These are phyloP conservation scores for Agaricus blazei DNA, from an alignment of 768 basidiomycete species.

Conservation along the genomic window DNA sequence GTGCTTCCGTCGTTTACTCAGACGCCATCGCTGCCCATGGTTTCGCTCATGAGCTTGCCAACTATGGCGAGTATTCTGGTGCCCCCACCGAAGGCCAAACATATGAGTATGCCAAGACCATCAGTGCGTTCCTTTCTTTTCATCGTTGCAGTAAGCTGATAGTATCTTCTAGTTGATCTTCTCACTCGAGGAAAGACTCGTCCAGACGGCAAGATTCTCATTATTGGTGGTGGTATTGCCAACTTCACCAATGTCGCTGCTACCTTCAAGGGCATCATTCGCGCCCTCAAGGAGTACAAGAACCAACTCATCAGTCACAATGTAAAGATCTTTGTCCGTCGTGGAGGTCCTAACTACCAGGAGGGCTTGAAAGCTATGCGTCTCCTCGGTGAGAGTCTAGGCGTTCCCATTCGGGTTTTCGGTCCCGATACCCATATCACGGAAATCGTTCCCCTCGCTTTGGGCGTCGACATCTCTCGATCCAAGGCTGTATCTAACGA, in stretches of 20 bases:
- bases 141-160: conserved; percentile 5
- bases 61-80: conserved; percentile 99
- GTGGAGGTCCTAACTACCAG: conserved; percentile 99
- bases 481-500: conserved; percentile 28
- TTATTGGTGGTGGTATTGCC: conserved; percentile 99
- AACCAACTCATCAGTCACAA: conserved; percentile 73
- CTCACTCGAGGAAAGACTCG: conserved; percentile 86
- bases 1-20: conserved; percentile 62
- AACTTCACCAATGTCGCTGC: conserved; percentile 99
- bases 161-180: conserved; percentile 61
- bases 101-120: conserved; percentile 99
- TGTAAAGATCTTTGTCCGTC: conserved; percentile 95
- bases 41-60: conserved; percentile 95
- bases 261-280: conserved; percentile 99
- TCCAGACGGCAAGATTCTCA: conserved; percentile 93
- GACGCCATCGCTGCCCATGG: conserved; percentile 89
- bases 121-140: conserved; percentile 48
- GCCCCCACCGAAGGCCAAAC: conserved; percentile 98
- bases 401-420: conserved; percentile 94
- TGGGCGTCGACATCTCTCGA: conserved; percentile 64
- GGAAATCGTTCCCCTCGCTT: conserved; percentile 96
- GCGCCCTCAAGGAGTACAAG: conserved; percentile 92
- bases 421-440: conserved; percentile 99
- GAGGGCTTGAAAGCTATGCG: conserved; percentile 97
- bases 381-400: conserved; percentile 92